phyloP scores from a whole-genome alignment of 306 rosid species.

The Cicer yamashitae region DNA sequence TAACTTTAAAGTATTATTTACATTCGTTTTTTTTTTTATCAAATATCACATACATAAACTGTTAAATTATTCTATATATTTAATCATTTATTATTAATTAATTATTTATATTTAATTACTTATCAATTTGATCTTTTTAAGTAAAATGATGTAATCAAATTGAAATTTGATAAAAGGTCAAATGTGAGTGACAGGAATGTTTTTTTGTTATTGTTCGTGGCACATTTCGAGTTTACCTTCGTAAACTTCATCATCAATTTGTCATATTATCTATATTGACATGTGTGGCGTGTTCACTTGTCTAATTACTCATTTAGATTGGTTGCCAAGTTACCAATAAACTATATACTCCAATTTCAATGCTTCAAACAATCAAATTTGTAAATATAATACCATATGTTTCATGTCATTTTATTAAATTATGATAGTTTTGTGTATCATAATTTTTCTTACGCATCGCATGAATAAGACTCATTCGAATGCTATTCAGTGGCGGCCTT shows the following conservation, averaged over 20 bases:
- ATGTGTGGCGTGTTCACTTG: slow-evolving; percentile 50
- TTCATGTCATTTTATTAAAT: slow-evolving; percentile 42
- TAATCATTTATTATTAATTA: too few species aligned
- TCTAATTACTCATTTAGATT: slow-evolving; percentile 22
- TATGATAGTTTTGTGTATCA: slow-evolving; percentile 38
- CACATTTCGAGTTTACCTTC: not conserved
- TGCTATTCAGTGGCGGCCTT: slow-evolving; percentile 37
- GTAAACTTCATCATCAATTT: not conserved
- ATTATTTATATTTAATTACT: too few species aligned
- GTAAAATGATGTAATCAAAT: too few species aligned
- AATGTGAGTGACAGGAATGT: too few species aligned
- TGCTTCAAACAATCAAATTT: slow-evolving; percentile 25
- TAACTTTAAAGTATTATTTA: too few species aligned
- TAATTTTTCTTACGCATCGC: slow-evolving; percentile 36
- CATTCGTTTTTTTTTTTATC: too few species aligned
- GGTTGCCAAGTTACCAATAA: slow-evolving; percentile 42
- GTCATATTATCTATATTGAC: slow-evolving; percentile 28
- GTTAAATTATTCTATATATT: too few species aligned
- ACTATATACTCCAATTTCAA: slow-evolving; percentile 11
- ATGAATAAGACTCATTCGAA: slow-evolving; percentile 43
- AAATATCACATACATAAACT: too few species aligned
- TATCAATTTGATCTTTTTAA: too few species aligned
- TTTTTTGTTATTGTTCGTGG: not conserved
- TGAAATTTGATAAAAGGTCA: too few species aligned
- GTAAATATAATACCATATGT: slow-evolving; percentile 9